A percentile compares a stretch with the other conserved stretches of the same genome.
Evolutionary conservation across 805 yeast species (phyloP).

Genomic region (Starmerella apicola): DNA sequence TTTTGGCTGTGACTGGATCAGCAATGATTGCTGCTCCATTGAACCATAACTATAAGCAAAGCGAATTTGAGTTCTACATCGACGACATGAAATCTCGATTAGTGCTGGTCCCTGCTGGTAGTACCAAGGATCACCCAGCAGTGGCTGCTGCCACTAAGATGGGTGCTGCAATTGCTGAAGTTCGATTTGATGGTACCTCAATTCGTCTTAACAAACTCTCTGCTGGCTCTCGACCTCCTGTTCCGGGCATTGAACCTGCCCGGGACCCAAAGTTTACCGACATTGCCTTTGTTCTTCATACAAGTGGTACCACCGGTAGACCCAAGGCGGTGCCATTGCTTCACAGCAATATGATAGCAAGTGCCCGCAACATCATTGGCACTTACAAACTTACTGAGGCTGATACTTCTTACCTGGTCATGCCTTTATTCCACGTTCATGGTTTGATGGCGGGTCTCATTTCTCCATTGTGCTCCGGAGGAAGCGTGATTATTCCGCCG

Average conservation of each 20-base stretch:
- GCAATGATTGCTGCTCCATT: slow-evolving; percentile 56
- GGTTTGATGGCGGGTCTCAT: slow-evolving; percentile 56
- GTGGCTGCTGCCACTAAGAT: slow-evolving; percentile 39
- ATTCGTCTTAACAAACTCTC: slow-evolving; percentile 27
- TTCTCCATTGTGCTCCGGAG: slow-evolving; percentile 49
- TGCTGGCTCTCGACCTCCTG: slow-evolving; percentile 2
- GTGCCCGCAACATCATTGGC: slow-evolving; percentile 45
- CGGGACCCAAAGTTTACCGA: slow-evolving; percentile 34
- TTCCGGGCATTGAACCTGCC: not conserved
- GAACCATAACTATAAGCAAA: slow-evolving; percentile 48
- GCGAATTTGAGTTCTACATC: slow-evolving; percentile 53
- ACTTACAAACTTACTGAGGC: slow-evolving; percentile 40
- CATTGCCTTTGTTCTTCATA: slow-evolving; percentile 54
- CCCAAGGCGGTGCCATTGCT: slow-evolving; percentile 67
- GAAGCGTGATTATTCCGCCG: slow-evolving; percentile 49
- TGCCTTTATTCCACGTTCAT: slow-evolving; percentile 72
- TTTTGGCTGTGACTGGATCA: slow-evolving; percentile 44
- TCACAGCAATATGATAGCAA: slow-evolving; percentile 48
- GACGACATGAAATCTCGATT: slow-evolving; percentile 47
- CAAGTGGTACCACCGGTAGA: slow-evolving; percentile 65
- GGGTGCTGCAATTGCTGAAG: slow-evolving; percentile 40
- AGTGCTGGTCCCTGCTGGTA: slow-evolving; percentile 45
- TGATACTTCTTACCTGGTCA: slow-evolving; percentile 52
- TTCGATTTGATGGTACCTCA: slow-evolving; percentile 35
- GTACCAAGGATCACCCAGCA: slow-evolving; percentile 34